Percentiles rank a stretch among this genome's conserved stretches.
These are phyloP conservation scores for Caloboletus inedulis DNA, from an alignment of 1,284 basidiomycete genomes.

Conservation along the genomic window DNA sequence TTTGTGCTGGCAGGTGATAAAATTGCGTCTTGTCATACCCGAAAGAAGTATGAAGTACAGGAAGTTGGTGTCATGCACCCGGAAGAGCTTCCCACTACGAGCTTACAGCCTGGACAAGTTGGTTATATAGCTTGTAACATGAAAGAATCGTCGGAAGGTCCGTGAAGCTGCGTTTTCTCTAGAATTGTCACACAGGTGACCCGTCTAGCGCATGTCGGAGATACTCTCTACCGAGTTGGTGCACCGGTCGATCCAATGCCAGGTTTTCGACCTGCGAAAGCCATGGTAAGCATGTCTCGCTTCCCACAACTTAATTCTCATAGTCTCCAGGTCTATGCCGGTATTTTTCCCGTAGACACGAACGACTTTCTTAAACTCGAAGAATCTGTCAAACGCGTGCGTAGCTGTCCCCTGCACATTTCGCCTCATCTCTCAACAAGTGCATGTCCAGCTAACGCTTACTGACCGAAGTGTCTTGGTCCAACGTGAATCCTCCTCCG, in stretches of 20 bases:
- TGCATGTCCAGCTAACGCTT: slow-evolving; percentile 61
- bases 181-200: slow-evolving; percentile 10
- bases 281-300: slow-evolving; percentile 64
- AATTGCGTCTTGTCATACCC: slow-evolving; percentile 82
- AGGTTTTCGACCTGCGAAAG: slow-evolving; percentile 90
- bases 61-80: slow-evolving; percentile 94
- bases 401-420: slow-evolving; percentile 22
- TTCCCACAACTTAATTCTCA: slow-evolving; percentile 1
- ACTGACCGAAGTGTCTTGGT: slow-evolving; percentile 90
- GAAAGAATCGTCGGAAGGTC: slow-evolving; percentile 97
- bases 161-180: not conserved
- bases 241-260: slow-evolving; percentile 79
- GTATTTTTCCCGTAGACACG: slow-evolving; percentile 91
- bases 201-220: slow-evolving; percentile 81
- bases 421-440: slow-evolving; percentile 11
- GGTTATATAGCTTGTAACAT: slow-evolving; percentile 93
- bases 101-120: slow-evolving; percentile 84
- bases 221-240: slow-evolving; percentile 85
- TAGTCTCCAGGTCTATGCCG: slow-evolving; percentile 78
- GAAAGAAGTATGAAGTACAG: slow-evolving; percentile 89
- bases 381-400: slow-evolving; percentile 89
- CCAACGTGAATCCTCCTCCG: slow-evolving; percentile 90
- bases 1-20: slow-evolving; percentile 65
- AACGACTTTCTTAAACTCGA: slow-evolving; percentile 92
- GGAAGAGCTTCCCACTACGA: slow-evolving; percentile 71